Percentiles rank a stretch among this genome's conserved stretches.
Conservation (phyloP, 805 yeast species). For the Hagleromyces aurorensis region DNA sequence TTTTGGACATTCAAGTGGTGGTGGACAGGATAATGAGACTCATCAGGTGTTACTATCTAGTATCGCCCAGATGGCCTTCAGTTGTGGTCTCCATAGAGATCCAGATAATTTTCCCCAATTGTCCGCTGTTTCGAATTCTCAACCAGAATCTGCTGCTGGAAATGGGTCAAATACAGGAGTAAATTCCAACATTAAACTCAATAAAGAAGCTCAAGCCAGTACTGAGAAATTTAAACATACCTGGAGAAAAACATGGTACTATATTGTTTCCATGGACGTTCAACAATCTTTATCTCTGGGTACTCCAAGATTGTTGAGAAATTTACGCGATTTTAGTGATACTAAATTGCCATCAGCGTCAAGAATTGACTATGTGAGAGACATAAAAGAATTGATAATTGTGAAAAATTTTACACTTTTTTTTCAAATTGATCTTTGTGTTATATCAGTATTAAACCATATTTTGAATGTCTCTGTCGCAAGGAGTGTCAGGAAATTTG, state of each 20-base stretch:
- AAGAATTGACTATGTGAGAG: constrained; percentile 31
- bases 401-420: constrained; percentile 42
- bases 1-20: constrained; percentile 25
- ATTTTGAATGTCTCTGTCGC: constrained; percentile 29
- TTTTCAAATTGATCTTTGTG: constrained; percentile 37
- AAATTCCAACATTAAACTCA: constrained; percentile 8
- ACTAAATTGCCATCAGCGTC: constrained; percentile 38
- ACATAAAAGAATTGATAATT: constrained; percentile 39
- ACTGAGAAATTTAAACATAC: constrained; percentile 37
- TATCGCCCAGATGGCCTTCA: constrained; percentile 57
- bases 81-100: constrained; percentile 62
- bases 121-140: constrained; percentile 22
- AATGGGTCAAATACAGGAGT: constrained; percentile 5
- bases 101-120: constrained; percentile 46
- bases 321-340: constrained; percentile 34
- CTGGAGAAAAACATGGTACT: constrained; percentile 54
- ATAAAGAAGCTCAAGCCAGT: constrained; percentile 21
- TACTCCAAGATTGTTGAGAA: constrained; percentile 33
- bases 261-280: constrained; percentile 36
- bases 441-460: constrained; percentile 30
- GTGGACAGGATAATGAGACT: constrained; percentile 45
- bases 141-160: constrained; percentile 5
- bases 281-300: constrained; percentile 38
- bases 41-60: constrained; percentile 48
- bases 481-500: constrained; percentile 37